Evolutionary conservation across 768 basidiomycete genomes (phyloP), one percentile per base, ranked within the genome.

Genomic region (Collybiopsis confluens): DNA sequence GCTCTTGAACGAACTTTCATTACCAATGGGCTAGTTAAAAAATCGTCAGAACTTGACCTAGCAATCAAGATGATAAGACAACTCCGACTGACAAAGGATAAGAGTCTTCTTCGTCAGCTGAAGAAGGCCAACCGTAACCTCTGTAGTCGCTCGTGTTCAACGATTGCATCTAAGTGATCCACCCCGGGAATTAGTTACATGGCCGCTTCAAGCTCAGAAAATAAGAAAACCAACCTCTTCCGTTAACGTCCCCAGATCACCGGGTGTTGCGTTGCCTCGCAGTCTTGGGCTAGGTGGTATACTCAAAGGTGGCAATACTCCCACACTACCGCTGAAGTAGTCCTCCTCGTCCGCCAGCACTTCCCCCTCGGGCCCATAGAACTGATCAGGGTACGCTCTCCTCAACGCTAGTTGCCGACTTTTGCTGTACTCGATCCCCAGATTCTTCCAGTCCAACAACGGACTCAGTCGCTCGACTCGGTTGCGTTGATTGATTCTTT

Each of bases 401-500:
- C 96, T 76, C 55, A 99, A 76, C 16, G 92, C 92, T 48, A 98
- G 74, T 70, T 96, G 94, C 38, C 97, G 76, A 23, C 92, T 90
- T 75, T 98, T 99, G 68, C 88, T 86, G 70, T 99, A 99, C 70
- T 99, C 97, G 57, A 98, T 81, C 2, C 97, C 97, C 27, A 99
- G 75, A 64, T 92, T 92, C 76, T 99, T 99, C 97, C 97, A 98
- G 68, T 99, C 97, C 56, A 99, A 76, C 54, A 99, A 70, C 15
- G 96, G 96, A 46, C 85, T 88, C 16, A 99, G 77, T 24, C 97
- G 83, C 67, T 99, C 97, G 51, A 98, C 96, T 40, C 97, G 85
- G 73, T 98, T 99, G 28, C 97, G 88, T 73, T 98, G 97, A 71
- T 99, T 98, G 70, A 98, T 98, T 45, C 97, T 82, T 69, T 98